Conservation (phyloP, 169 alveolate genomes). For the Babesia bovis region DNA sequence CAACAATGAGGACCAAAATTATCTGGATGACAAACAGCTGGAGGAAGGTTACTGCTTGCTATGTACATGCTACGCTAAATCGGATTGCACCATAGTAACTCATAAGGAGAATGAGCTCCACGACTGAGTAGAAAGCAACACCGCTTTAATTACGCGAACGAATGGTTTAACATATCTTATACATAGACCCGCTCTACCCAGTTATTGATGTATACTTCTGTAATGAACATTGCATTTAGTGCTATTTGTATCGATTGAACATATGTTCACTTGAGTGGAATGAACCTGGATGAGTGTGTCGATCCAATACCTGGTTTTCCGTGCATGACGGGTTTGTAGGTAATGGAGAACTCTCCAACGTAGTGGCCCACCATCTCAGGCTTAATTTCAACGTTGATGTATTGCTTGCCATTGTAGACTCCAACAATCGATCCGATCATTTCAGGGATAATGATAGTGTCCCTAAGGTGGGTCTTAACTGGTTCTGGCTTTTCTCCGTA, state of each 20-base stretch:
- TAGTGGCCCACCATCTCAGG: constrained; percentile 99
- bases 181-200: not conserved
- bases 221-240: not conserved
- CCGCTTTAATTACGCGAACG: too few relatives aligned
- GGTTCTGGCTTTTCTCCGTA: constrained; percentile 94
- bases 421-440: constrained; percentile 98
- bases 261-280: constrained; percentile 84
- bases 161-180: not conserved
- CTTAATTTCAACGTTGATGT: constrained; percentile 95
- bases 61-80: constrained; percentile 82
- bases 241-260: not conserved
- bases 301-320: constrained; percentile 99
- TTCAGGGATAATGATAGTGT: constrained; percentile 94
- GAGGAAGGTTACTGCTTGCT: constrained; percentile 75
- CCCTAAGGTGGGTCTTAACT: constrained; percentile 94
- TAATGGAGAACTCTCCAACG: constrained; percentile 98
- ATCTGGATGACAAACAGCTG: constrained; percentile 76
- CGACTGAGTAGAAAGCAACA: too few relatives aligned
- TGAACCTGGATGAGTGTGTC: constrained; percentile 92
- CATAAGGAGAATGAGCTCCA: constrained; percentile 83
- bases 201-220: not conserved
- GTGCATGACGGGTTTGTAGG: constrained; percentile 98
- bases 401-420: constrained; percentile 96
- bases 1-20: constrained; percentile 82
- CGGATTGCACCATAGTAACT: constrained; percentile 82